phyloP scores from a whole-genome alignment of 768 basidiomycete genomes.

The Tulasnella calospora region DNA sequence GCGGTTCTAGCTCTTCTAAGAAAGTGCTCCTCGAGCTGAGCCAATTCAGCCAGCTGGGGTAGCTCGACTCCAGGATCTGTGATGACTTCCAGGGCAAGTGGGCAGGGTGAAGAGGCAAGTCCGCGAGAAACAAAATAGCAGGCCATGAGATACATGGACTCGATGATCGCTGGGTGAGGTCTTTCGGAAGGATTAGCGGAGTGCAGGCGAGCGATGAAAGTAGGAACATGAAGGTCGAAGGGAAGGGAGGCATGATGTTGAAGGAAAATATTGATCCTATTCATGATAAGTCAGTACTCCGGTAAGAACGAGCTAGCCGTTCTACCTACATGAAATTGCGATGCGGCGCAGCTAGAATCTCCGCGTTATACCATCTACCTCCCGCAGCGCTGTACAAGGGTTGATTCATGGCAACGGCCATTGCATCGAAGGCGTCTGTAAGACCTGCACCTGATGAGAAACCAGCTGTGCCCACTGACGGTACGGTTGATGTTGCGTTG shows the following conservation, averaged over 20 bases:
- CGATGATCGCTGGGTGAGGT: conserved; percentile 23
- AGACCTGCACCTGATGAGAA: neutral
- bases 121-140: conserved; percentile 25
- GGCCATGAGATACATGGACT: conserved; percentile 27
- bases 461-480: neutral
- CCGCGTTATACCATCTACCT: neutral
- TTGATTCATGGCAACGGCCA: neutral
- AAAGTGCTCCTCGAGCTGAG: conserved; percentile 24
- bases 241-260: neutral
- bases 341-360: neutral
- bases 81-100: neutral
- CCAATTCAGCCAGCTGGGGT: neutral
- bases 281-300: neutral
- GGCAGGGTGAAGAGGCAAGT: neutral
- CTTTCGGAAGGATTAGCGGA: neutral
- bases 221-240: conserved; percentile 19
- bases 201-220: conserved; percentile 5
- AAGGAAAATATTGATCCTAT: conserved; percentile 15
- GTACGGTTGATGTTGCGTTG: neutral
- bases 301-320: neutral
- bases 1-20: conserved; percentile 23
- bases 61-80: neutral
- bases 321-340: neutral
- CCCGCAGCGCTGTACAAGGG: conserved; percentile 3
- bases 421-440: neutral